Base-by-base conservation (phyloP, 139 green algal genomes). In the Chlamydomonas sp. region DNA sequence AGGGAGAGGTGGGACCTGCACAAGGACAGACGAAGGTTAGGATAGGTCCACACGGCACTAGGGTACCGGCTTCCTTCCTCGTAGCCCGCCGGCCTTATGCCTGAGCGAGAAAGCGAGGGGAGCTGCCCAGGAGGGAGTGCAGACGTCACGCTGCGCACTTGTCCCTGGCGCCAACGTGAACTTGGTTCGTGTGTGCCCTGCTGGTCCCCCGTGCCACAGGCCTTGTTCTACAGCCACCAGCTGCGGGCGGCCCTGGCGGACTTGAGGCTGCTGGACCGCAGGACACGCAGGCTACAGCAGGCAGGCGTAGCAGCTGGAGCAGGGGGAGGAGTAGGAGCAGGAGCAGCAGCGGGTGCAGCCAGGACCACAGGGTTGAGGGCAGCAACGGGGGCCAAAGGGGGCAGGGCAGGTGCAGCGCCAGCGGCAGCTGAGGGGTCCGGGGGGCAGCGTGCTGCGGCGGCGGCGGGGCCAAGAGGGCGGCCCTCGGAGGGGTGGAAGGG, bases 171-270 rank as follows among this genome's bases (percentile, higher is more conserved):
- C 10, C 66, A 10, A 71, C 9, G 12, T 71, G 10, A 10, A 71
- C 10, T 71, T 49, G 31, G 66, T 18, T 14, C 66, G 66, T 10
- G 66, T 71, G 66, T 20, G 14, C 59, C 3, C 77, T 3, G 20
- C 17, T 59, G 3, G 2, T 68, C 10, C 77, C 59, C 6, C 0
- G 20, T 14, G 3, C 60, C 16, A 0, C 75, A 88, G 84, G 84
- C 84, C 0, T 75, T 88, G 0, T 88, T 88, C 20, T 83, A 83
- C 64, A 60, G 63, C 49, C 49, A 83, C 75, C 84, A 88, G 84
- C 84, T 88, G 75, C 84, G 84, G 3, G 6, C 74, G 3, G 84
- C 84, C 0, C 66, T 88, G 58, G 84, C 75, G 2, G 84, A 88
- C 84, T 17, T 88, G 49, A 63, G 75, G 7, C 75, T 77, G 63